Base-by-base conservation (phyloP, 2,329 filamentous ascomycete species). In the Akanthomyces uredinophilus region DNA sequence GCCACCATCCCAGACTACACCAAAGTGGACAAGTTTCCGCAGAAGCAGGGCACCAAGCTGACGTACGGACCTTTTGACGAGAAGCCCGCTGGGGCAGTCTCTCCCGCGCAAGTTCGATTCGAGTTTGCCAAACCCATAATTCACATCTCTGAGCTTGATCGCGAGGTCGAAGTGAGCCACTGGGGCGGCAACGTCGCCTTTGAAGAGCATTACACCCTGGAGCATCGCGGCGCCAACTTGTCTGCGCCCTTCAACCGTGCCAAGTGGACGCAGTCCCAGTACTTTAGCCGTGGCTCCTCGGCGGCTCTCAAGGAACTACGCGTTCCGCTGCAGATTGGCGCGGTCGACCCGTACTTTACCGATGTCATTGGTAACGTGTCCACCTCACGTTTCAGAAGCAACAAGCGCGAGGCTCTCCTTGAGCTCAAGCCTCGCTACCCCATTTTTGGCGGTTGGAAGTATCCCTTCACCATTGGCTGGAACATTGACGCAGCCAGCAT, bases 401-500 rank as follows among this genome's bases (percentile, higher is more conserved):
- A 86, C 73, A 85, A 83, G 72, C 87, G 89, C 24, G 90, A 94
- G 75, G 89, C 91, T n/a, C 79, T 89, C 47, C 83, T 99, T 32
- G 93, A 97, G 75, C 82, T 97, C 65, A 95, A 93, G 81, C 95
- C 95, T 22, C 87, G 95, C 58, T 99, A 96, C 75, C 95, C 95
- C n/a, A 75, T 99, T 27, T 99, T 97, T 70, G 95, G 95, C 64
- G 92, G 91, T 64, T 99, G 95, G 95, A 96, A 96, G 77, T 98
- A 97, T 77, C 95, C 91, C 67, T 99, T 98, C 81, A 91, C 90
- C 63, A 87, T 98, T 62, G 95, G 95, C 68, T 99, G 95, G 95
- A 96, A 98, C 78, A 88, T 90, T 58, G 87, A 96, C 67, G 82
- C 96, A 32, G 86, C 86, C 70, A 85, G 84, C 62, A 95, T 91